Conservation (phyloP, 2,329 filamentous ascomycete genomes). For the Monosporascus sp. region DNA sequence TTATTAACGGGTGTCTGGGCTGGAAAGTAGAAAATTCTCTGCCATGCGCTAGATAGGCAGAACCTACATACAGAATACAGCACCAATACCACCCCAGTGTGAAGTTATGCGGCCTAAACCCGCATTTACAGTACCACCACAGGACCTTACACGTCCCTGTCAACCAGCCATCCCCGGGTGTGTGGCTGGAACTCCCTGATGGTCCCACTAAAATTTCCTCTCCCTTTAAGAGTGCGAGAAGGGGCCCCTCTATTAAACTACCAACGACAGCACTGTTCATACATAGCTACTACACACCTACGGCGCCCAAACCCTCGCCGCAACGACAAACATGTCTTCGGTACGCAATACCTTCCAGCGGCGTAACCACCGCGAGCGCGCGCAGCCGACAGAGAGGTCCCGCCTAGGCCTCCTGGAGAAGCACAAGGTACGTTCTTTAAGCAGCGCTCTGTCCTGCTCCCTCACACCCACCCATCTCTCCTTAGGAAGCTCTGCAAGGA, state of each 20-base stretch:
- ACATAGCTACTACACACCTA: too few species aligned
- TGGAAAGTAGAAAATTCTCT: too few species aligned
- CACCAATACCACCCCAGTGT: too few species aligned
- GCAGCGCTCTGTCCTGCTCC: background rate
- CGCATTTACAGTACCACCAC: too few species aligned
- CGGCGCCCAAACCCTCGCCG: background rate
- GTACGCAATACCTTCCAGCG: conserved; percentile 65
- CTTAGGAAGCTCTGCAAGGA: too few species aligned
- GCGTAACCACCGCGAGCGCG: conserved; percentile 84
- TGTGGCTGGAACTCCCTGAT: background rate
- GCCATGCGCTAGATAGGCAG: too few species aligned
- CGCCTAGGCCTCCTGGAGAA: conserved; percentile 94
- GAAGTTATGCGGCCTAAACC: too few species aligned
- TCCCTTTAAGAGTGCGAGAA: background rate
- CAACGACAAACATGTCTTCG: conserved; percentile 42
- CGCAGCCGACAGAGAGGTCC: conserved; percentile 75
- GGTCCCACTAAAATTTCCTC: background rate
- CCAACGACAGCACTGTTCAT: too few species aligned
- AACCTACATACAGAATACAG: too few species aligned
- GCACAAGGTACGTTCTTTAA: conserved; percentile 61
- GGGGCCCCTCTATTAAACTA: background rate
- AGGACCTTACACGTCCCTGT: too few species aligned
- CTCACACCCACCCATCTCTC: background rate
- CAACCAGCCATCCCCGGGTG: too few species aligned
- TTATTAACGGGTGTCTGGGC: too few species aligned